These are phyloP conservation scores for Begonia loranthoides DNA, from an alignment of 306 rosid genomes.

Conservation along the genomic window DNA sequence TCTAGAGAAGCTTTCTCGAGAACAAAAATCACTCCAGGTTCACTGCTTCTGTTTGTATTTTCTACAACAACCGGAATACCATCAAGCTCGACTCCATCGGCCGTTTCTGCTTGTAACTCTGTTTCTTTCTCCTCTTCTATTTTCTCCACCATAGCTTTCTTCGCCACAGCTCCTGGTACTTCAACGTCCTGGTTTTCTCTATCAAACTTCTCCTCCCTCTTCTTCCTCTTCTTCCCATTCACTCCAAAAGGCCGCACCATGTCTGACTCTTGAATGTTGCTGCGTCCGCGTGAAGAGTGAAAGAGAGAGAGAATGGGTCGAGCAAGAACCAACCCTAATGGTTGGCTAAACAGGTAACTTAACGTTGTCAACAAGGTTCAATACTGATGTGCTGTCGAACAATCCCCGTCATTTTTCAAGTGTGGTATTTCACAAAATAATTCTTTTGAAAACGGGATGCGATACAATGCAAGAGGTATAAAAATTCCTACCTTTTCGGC, in stretches of 20 bases:
- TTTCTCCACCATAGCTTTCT: conserved; percentile 10
- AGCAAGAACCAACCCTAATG: not conserved
- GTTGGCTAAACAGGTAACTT: too few relatives aligned
- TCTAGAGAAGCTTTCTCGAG: conserved; percentile 84
- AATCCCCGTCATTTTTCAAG: too few relatives aligned
- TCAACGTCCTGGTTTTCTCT: conserved; percentile 22
- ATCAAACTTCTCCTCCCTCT: conserved; percentile 15
- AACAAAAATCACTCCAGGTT: conserved; percentile 43
- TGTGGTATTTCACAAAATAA: too few relatives aligned
- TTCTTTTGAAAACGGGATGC: too few relatives aligned
- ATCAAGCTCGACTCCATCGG: conserved; percentile 20
- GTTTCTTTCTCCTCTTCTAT: conserved; percentile 7
- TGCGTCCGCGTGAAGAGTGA: not conserved
- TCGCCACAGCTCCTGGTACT: conserved; percentile 1
- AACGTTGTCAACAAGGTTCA: too few relatives aligned
- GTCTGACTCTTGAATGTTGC: not conserved
- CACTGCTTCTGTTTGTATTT: conserved; percentile 10
- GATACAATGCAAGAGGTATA: too few relatives aligned
- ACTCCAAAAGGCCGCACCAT: conserved; percentile 46
- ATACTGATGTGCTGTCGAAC: too few relatives aligned
- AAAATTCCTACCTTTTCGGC: too few relatives aligned
- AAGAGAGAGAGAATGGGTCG: not conserved
- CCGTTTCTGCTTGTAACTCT: conserved; percentile 1
- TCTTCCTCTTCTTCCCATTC: conserved; percentile 48
- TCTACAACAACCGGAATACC: conserved; percentile 40